A percentile compares a stretch with the other conserved stretches of the same genome.
Conservation (phyloP, 2,329 filamentous ascomycete genomes). For the Alternaria panax region DNA sequence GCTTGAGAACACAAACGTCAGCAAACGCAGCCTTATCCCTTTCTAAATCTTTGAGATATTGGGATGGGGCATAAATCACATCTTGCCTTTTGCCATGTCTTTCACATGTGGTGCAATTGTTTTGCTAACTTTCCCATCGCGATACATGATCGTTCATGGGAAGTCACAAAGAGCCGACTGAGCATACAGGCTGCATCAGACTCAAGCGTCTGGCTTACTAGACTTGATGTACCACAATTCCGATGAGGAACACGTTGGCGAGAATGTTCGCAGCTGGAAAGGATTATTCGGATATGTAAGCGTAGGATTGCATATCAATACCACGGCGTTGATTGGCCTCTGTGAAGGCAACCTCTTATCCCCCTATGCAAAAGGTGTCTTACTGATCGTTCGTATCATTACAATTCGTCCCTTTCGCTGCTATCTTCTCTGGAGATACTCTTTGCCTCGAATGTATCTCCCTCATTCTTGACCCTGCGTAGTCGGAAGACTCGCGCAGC, state of each 20-base stretch:
- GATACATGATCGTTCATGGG: not conserved
- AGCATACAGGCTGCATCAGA: not conserved
- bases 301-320: not conserved
- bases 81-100: not conserved
- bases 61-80: not conserved
- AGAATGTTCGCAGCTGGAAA: not conserved
- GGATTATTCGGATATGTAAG: not conserved
- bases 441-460: constrained; percentile 32
- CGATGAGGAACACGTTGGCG: not conserved
- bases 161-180: not conserved
- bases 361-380: not conserved
- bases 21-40: not conserved
- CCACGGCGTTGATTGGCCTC: not conserved
- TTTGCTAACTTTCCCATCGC: not conserved
- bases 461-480: constrained; percentile 27
- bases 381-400: not conserved
- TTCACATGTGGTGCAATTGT: not conserved
- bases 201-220: not conserved
- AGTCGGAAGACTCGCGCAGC: constrained; percentile 30
- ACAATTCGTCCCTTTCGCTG: constrained; percentile 27
- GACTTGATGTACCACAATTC: not conserved
- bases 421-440: constrained; percentile 25
- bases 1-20: not conserved
- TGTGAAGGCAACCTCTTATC: not conserved
- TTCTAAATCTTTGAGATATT: not conserved